These are phyloP conservation scores for Sisymbrium altissimum DNA, from an alignment of 345 rosid genomes.

Conservation along the genomic window DNA sequence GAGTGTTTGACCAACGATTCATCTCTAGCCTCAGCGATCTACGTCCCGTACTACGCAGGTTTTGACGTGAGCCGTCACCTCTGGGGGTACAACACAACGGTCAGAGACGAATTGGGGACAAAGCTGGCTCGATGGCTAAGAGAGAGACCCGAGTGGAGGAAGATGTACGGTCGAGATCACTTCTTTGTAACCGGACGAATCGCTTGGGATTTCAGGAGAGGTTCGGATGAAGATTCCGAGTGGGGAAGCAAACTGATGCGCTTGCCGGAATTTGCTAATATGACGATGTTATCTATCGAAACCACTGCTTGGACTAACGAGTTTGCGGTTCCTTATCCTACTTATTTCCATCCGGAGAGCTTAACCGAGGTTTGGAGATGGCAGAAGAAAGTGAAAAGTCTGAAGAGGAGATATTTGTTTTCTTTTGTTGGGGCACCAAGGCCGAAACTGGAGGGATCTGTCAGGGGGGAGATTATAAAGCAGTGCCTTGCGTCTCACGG, in stretches of 20 bases:
- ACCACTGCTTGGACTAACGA: constrained; percentile 32
- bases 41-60: constrained; percentile 44
- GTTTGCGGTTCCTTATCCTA: constrained; percentile 46
- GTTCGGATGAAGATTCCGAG: constrained; percentile 8
- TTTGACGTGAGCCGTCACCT: constrained; percentile 44
- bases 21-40: constrained; percentile 43
- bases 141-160: constrained; percentile 40
- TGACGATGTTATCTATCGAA: constrained; percentile 46
- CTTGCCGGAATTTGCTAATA: constrained; percentile 34
- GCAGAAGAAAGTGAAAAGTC: constrained; percentile 35
- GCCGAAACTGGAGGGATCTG: constrained; percentile 27
- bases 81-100: constrained; percentile 35
- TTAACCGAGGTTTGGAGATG: constrained; percentile 32
- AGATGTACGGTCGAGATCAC: constrained; percentile 44
- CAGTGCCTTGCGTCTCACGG: constrained; percentile 40
- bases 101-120: constrained; percentile 36
- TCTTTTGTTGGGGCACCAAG: constrained; percentile 45
- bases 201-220: constrained; percentile 39
- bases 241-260: constrained; percentile 51
- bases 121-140: constrained; percentile 38
- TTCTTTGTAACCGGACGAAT: constrained; percentile 47
- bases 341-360: constrained; percentile 44
- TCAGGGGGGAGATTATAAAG: constrained; percentile 39
- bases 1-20: constrained; percentile 45
- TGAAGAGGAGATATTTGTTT: constrained; percentile 32